phyloP scores from a whole-genome alignment of 2,329 filamentous ascomycete species.

The Byssochlamys sp. region DNA sequence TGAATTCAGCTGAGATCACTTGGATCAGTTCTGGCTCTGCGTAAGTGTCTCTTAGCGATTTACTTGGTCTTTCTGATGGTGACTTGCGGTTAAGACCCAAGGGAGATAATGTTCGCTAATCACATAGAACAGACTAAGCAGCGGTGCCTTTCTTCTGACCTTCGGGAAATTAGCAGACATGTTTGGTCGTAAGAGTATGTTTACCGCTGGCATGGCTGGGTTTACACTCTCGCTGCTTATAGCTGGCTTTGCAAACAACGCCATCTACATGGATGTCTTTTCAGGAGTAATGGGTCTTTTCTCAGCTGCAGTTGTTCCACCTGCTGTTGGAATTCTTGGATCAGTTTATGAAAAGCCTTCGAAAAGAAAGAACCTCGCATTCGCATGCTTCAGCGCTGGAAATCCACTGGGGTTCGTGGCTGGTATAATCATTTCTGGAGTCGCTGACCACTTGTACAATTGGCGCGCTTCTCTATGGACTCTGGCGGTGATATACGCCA shows the following conservation, averaged over 20 bases:
- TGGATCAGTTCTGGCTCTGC: constrained; percentile 58
- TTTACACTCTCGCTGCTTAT: constrained; percentile 50
- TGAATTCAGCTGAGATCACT: constrained; percentile 57
- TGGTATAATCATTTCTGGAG: constrained; percentile 52
- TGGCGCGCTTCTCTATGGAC: constrained; percentile 58
- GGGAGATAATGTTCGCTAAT: background rate
- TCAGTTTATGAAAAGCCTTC: constrained; percentile 53
- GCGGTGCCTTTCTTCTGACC: constrained; percentile 56
- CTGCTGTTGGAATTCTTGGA: constrained; percentile 56
- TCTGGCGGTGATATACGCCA: constrained; percentile 53
- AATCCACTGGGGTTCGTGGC: constrained; percentile 50
- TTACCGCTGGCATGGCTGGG: constrained; percentile 50
- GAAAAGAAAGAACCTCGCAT: constrained; percentile 54
- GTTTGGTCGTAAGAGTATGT: constrained; percentile 54
- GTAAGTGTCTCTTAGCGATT: constrained; percentile 22
- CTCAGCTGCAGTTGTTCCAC: constrained; percentile 54
- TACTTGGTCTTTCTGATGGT: background rate
- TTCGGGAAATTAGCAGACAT: constrained; percentile 58
- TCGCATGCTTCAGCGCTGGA: constrained; percentile 53
- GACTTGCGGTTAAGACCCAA: background rate
- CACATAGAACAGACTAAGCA: constrained; percentile 41
- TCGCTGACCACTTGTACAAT: constrained; percentile 51
- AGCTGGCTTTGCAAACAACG: constrained; percentile 50
- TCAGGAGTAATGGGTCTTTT: constrained; percentile 57
- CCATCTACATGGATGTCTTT: constrained; percentile 53